Conservation (phyloP, 148 eudicot species). For the Dianthus caryophyllus region DNA sequence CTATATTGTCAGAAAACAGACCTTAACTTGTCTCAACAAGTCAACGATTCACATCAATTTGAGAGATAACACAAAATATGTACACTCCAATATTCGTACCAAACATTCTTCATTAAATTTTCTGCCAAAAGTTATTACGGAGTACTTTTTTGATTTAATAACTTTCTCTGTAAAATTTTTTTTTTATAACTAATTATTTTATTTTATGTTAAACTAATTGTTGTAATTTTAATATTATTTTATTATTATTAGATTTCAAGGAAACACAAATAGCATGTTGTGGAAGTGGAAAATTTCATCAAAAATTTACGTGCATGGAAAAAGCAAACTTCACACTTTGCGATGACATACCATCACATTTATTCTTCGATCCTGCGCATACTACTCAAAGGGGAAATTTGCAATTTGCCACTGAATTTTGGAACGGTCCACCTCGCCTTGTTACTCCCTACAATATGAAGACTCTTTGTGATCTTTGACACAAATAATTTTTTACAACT, state of each 20-base stretch:
- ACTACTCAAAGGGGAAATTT: constrained; percentile 28
- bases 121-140: no score
- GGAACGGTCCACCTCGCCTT: constrained; percentile 28
- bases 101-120: no score
- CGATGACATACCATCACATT: constrained; percentile 13
- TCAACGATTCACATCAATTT: no score
- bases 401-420: constrained; percentile 34
- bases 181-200: no score
- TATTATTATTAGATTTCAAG: constrained; percentile 35
- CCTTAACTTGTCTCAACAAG: no score
- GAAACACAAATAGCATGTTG: constrained; percentile 35
- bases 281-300: constrained; percentile 35
- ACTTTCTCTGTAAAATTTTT: neutral
- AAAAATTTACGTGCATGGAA: constrained; percentile 24
- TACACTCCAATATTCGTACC: no score
- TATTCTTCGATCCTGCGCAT: constrained; percentile 43
- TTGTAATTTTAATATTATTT: neutral
- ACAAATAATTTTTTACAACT: neutral
- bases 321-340: constrained; percentile 24
- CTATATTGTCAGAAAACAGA: no score
- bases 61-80: no score
- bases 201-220: neutral
- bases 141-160: no score
- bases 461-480: neutral
- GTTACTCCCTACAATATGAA: constrained; percentile 29